Conservation (phyloP, 495 filamentous ascomycete genomes). For the Lasiosphaeriaceae sp. region DNA sequence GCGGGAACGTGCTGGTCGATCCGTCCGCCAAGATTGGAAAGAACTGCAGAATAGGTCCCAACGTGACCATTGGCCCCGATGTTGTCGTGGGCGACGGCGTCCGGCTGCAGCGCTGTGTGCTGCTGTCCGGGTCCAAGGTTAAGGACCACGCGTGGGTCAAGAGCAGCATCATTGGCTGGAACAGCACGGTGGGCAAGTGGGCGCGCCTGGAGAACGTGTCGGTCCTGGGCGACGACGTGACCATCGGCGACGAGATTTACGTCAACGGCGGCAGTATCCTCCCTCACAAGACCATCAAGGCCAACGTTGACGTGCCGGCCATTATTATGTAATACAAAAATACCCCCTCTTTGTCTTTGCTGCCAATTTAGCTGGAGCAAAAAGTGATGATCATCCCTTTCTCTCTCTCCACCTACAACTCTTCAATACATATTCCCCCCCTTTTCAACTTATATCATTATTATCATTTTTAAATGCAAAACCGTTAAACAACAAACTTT, state of each 20-base stretch:
- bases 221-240: conserved; percentile 98
- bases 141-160: conserved; percentile 99
- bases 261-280: conserved; percentile 96
- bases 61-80: conserved; percentile 93
- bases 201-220: conserved; percentile 96
- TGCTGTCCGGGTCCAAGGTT: conserved; percentile 84
- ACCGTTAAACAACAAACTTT: too few species aligned
- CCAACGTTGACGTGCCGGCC: conserved; percentile 88
- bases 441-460: neutral
- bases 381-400: neutral
- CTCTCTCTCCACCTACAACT: neutral
- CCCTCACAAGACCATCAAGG: conserved; percentile 98
- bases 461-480: neutral
- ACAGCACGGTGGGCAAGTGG: conserved; percentile 93
- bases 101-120: conserved; percentile 86
- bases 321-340: conserved; percentile 72
- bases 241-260: conserved; percentile 96
- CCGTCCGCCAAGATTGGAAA: conserved; percentile 94
- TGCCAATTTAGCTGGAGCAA: neutral
- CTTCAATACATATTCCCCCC: neutral
- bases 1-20: conserved; percentile 96
- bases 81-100: conserved; percentile 96
- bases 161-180: conserved; percentile 98
- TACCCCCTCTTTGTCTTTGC: neutral
- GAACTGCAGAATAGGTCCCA: conserved; percentile 97